A percentile compares a stretch with the other conserved stretches of the same genome.
These are phyloP conservation scores for Podaxis pistillaris DNA, from an alignment of 768 basidiomycete genomes.

Conservation along the genomic window DNA sequence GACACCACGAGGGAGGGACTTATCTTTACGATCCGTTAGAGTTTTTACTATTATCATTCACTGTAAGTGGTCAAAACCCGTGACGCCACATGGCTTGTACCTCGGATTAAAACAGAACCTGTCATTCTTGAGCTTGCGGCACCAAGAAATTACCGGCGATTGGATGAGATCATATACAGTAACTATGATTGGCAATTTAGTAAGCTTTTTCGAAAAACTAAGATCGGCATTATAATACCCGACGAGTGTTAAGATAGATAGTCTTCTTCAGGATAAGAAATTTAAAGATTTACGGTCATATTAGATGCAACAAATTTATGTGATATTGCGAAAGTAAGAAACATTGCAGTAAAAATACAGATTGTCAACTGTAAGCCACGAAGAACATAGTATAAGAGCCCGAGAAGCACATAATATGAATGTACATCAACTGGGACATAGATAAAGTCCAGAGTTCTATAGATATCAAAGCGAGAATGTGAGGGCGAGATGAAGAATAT, in stretches of 20 bases:
- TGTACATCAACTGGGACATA: slow-evolving; percentile 10
- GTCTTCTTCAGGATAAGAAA: too few species aligned
- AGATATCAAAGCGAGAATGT: slow-evolving; percentile 2
- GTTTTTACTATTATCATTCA: background rate
- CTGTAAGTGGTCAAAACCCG: background rate
- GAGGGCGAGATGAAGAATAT: background rate
- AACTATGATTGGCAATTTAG: background rate
- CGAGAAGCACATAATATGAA: background rate
- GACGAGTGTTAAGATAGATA: background rate
- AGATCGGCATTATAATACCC: background rate
- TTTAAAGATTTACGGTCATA: background rate
- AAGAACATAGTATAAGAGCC: background rate
- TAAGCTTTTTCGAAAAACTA: background rate
- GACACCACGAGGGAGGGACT: background rate
- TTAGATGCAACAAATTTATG: background rate
- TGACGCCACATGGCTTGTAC: background rate
- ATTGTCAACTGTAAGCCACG: slow-evolving; percentile 7
- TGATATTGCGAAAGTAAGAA: background rate
- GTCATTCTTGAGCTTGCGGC: background rate
- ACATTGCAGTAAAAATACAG: slow-evolving; percentile 12
- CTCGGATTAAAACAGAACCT: background rate
- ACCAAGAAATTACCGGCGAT: background rate
- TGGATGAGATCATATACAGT: background rate
- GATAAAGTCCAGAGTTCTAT: slow-evolving; percentile 12
- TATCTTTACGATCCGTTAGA: background rate